Base-by-base conservation (phyloP, 2,329 filamentous ascomycete species). In the Fusarium siculi region DNA sequence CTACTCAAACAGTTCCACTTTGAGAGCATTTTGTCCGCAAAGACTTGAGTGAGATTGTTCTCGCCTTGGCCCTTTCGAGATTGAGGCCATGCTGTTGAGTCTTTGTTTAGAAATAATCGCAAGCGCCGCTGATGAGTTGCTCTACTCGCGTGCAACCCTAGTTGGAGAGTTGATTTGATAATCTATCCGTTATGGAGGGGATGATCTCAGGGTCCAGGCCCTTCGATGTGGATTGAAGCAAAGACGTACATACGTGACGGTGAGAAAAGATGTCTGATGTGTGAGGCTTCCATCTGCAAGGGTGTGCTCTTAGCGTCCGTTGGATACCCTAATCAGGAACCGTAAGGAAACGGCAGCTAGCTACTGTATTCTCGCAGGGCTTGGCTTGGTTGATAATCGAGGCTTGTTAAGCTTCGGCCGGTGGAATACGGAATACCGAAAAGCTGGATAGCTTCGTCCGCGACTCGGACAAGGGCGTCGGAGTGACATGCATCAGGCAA, bases 201-300 rank as follows among this genome's bases (percentile, higher is more conserved):
- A 71, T 72, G 74, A 77, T 77, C 75, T 70, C 71, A 69, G 64
- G 75, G 75, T 77, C 75, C 66, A 76, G 75, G 75, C 75, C 75
- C 73, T 76, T 77, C 75, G 73, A 77, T 69, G 62, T 73, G 70
- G 65, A 64, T 69, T 73, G 54, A 40, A 49, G 55, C 30, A 54
- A 55, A 55, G 68, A 62, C 50, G 25, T 47, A 65, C 46, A 8
- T 43, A 47, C 44, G 54, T 67, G 73, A 77, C 66, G 68, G 71
- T 66, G 73, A 58, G 54, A 44, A 39, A 52, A 23, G 54, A 39
- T 68, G 54, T 47, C 44, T 57, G 54, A 36, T 64, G 50, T 58
- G 46, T 57, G 44, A 64, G 65, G 65, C 25, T 69, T 54, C 52
- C n/a, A 43, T 66, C 40, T 12, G 32, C 50, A 47, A 56, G 68